phyloP scores from a whole-genome alignment of 2,329 filamentous ascomycete species.

The Xylariales sp. region DNA sequence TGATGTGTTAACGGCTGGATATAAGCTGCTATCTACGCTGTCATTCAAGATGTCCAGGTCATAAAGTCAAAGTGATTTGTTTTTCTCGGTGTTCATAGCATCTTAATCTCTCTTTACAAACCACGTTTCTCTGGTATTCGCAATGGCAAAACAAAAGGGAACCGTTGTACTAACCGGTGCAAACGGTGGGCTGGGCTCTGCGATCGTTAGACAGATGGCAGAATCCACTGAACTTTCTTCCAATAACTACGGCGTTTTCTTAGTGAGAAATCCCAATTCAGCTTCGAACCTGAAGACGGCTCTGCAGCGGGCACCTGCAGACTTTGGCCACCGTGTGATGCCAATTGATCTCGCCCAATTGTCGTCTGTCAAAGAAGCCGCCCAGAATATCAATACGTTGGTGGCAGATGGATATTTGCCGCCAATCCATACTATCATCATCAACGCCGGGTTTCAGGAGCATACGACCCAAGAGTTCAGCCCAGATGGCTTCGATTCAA shows the following conservation, averaged over 20 bases:
- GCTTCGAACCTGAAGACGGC: background rate
- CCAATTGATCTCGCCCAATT: slow-evolving; percentile 11
- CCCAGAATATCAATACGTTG: slow-evolving; percentile 13
- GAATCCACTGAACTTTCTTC: background rate
- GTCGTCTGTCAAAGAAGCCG: slow-evolving; percentile 11
- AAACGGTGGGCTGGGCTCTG: background rate
- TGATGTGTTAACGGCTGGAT: too few relatives aligned
- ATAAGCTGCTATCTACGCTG: too few relatives aligned
- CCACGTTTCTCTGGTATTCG: too few relatives aligned
- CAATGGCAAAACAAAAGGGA: background rate
- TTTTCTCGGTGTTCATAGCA: too few relatives aligned
- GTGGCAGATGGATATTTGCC: slow-evolving; percentile 17
- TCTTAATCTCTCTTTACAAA: too few relatives aligned
- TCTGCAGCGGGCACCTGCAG: background rate
- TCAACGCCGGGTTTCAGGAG: slow-evolving; percentile 20
- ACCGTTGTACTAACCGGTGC: background rate
- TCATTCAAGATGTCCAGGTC: too few relatives aligned
- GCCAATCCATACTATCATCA: slow-evolving; percentile 20
- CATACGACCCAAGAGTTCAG: slow-evolving; percentile 20
- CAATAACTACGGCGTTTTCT: background rate
- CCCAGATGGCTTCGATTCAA: slow-evolving; percentile 26
- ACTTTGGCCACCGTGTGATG: background rate
- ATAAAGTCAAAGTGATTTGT: too few relatives aligned
- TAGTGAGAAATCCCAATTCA: background rate
- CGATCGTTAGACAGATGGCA: background rate